Evolutionary conservation across 2,329 filamentous ascomycete species (phyloP), one percentile per base, ranked within the genome.

Genomic region (Arthrobotrys conoides): DNA sequence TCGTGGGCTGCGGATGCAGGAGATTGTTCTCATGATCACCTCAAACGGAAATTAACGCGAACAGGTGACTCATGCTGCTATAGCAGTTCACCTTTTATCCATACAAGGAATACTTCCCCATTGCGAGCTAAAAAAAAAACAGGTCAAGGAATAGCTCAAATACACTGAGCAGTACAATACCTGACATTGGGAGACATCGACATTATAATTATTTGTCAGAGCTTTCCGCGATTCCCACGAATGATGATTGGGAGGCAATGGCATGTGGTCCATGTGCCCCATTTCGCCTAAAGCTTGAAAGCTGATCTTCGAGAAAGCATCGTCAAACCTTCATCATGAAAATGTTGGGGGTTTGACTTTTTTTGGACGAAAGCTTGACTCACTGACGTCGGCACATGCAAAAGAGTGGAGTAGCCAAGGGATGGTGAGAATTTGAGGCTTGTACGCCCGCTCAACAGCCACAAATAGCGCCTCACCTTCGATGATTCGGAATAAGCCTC

Each of bases 331-430:
- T 55, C 22, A 53, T 33, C 48, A 68, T n/a, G 24, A 12, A 24
- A 33, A n/a, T 18, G 33, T 27, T 41, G 57, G 57, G 55, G 18
- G 16, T 51, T 22, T 22, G 8, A 22, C 5, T 49, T 49, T 22
- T 59, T 41, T 61, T 41, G 20, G 30, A 53, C 55, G 44, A 30
- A 71, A 71, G 55, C 64, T 69, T 76, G 71, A 76, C 55, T 76
- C 71, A 76, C 71, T 76, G 71, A 76, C 65, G 71, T 76, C 71
- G 71, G 71, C 71, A 70, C 64, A 76, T 76, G 71, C 71, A 65
- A 46, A 33, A 57, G 65, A 72, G 71, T 69, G 71, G 71, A 48
- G 61, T 14, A 27, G 48, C 27, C 48, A 30, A 70, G 24, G 55
- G 55, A 36, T 1, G 65, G 71, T 76, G 71, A 76, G 71, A 69